These are phyloP conservation scores for Lactuca sativa DNA, from an alignment of 129 eudicot genomes.

Conservation along the genomic window DNA sequence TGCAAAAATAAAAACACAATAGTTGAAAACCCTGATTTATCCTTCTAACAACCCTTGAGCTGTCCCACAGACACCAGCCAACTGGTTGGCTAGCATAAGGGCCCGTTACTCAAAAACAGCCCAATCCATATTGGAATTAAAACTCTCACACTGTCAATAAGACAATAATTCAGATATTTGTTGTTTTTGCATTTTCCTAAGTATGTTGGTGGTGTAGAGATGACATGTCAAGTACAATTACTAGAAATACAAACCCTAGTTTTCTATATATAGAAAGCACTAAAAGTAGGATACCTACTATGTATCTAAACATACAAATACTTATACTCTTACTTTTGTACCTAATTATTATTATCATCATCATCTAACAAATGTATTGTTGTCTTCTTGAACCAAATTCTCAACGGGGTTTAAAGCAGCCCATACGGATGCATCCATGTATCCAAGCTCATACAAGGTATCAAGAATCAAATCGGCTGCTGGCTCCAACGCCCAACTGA, in stretches of 20 bases:
- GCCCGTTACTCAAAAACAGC: background rate
- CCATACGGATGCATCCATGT: slow-evolving; percentile 76
- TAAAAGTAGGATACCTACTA: background rate
- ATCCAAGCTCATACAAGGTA: slow-evolving; percentile 70
- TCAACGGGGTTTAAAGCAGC: slow-evolving; percentile 67
- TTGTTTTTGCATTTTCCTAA: slow-evolving; percentile 14
- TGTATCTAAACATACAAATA: background rate
- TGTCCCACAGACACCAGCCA: too few relatives aligned
- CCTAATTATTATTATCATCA: slow-evolving; percentile 3
- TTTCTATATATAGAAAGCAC: slow-evolving; percentile 17
- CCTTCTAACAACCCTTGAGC: too few relatives aligned
- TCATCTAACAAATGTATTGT: slow-evolving; percentile 13
- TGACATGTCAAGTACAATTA: slow-evolving; percentile 10
- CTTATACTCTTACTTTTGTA: slow-evolving; percentile 12
- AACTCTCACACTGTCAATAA: background rate
- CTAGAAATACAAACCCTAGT: slow-evolving; percentile 2
- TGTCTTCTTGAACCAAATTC: slow-evolving; percentile 51
- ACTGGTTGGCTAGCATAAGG: background rate
- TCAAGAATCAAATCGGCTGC: slow-evolving; percentile 81
- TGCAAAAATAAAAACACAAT: slow-evolving; percentile 9
- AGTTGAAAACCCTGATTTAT: background rate
- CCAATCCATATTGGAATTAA: background rate
- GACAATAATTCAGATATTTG: too few relatives aligned
- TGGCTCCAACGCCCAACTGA: slow-evolving; percentile 92
- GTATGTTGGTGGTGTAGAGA: slow-evolving; percentile 14